phyloP scores from a whole-genome alignment of 2,329 filamentous ascomycete genomes.

The Fusarium nelsonii region DNA sequence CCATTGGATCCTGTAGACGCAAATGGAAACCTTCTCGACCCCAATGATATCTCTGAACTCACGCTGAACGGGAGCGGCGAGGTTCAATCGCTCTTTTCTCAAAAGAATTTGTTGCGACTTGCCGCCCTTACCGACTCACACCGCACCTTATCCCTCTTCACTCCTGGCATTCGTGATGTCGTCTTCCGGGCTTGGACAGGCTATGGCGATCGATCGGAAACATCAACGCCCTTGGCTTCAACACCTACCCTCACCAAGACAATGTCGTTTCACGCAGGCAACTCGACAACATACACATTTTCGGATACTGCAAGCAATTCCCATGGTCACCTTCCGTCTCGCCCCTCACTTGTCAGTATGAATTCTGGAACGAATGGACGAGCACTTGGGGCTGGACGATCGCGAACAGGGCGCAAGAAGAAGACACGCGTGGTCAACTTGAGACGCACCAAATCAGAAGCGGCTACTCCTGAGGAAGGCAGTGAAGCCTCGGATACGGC shows the following conservation, averaged over 20 bases:
- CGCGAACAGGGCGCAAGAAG: constrained; percentile 77
- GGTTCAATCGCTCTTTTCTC: constrained; percentile 90
- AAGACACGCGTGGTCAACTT: constrained; percentile 88
- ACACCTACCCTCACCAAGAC: constrained; percentile 70
- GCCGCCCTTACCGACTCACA: constrained; percentile 89
- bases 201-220: constrained; percentile 76
- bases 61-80: constrained; percentile 84
- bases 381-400: constrained; percentile 72
- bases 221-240: constrained; percentile 60
- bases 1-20: constrained; percentile 86
- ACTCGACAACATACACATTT: constrained; percentile 77
- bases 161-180: constrained; percentile 88
- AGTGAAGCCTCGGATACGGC: constrained; percentile 64
- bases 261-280: constrained; percentile 70
- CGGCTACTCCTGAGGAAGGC: constrained; percentile 64
- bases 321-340: constrained; percentile 72
- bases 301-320: constrained; percentile 76
- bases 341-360: constrained; percentile 74
- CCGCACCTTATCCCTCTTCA: constrained; percentile 90
- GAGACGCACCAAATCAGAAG: constrained; percentile 70
- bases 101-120: constrained; percentile 89
- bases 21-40: constrained; percentile 80
- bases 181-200: constrained; percentile 95
- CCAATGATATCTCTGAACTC: constrained; percentile 79
- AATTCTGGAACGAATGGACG: constrained; percentile 72